phyloP scores from a whole-genome alignment of 331 rosid species.

The Stylosanthes scabra region DNA sequence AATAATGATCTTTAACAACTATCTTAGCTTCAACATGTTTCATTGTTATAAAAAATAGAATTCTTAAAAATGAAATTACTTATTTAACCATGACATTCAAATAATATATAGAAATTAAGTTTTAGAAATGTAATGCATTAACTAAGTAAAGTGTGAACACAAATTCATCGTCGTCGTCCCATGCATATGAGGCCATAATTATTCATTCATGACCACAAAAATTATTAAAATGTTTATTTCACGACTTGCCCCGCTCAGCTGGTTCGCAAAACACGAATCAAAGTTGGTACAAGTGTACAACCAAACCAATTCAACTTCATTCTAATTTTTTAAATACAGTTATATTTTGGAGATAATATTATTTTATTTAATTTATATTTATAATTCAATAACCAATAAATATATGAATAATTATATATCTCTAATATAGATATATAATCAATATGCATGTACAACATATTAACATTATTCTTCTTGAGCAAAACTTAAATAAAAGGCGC shows the following conservation, averaged over 20 bases:
- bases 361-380: too few relatives aligned
- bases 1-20: neutral
- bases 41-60: too few relatives aligned
- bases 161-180: too few relatives aligned
- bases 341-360: too few relatives aligned
- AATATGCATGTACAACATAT: neutral
- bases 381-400: too few relatives aligned
- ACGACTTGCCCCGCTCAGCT: neutral
- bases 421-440: neutral
- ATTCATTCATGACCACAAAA: slow-evolving; percentile 15
- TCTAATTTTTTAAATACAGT: neutral
- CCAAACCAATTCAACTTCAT: slow-evolving; percentile 6
- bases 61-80: neutral
- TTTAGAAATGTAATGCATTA: too few relatives aligned
- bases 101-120: too few relatives aligned
- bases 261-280: slow-evolving; percentile 5
- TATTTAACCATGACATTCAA: too few relatives aligned
- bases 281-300: slow-evolving; percentile 4
- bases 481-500: neutral
- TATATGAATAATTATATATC: neutral
- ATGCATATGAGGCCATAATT: neutral
- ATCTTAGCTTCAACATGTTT: neutral
- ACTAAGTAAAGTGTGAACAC: too few relatives aligned
- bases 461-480: neutral
- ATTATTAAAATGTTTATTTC: slow-evolving; percentile 21